Base-by-base conservation (phyloP, 2,329 filamentous ascomycete genomes). In the Exserohilum turcica region DNA sequence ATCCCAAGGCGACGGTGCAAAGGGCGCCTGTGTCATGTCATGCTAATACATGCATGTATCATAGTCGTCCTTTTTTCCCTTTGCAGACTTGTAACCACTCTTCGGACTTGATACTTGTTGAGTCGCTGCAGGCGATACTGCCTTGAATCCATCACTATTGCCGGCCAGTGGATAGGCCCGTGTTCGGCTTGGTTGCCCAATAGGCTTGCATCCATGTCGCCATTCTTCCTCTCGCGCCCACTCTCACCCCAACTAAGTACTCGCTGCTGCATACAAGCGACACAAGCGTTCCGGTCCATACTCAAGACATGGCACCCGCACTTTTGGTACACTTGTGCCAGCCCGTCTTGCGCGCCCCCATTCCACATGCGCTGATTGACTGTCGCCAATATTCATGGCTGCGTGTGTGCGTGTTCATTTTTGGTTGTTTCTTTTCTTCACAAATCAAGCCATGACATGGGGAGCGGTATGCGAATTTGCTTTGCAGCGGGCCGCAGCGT, bases 231-330 rank as follows among this genome's bases (percentile, higher is more conserved):
- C 32, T 43, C n/a, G 16, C 32, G 21, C 18, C 28, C 40, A 43
- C 16, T 15, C 29, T 33, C 29, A 21, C 18, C 18, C 12, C 12
- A 33, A 33, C 29, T 33, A 33, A 33, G 16, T 33, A 33, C 18
- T 43, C 8, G 4, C 15, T n/a, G 12, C 24, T 43, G 29, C 40
- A 43, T 33, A 19, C 29, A 43, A 43, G 40, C 40, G 29, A 43
- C 18, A 33, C 40, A 43, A 43, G 40, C 40, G 40, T 43, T 6
- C 40, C 13, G 18, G 40, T 33, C 40, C 15, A 33, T 43, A 33
- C n/a, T 8, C n/a, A 16, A 24, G 38, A 33, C 10, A 43, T n/a
- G 40, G 16, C 21, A 24, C 4, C 7, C 7, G 7, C 21, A 24
- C 21, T 5, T 24, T 24, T 24, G 21, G 21, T 24, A 24, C 21